These are phyloP conservation scores for Diutina ranongensis DNA, from an alignment of 1,139 yeast genomes.

Conservation along the genomic window DNA sequence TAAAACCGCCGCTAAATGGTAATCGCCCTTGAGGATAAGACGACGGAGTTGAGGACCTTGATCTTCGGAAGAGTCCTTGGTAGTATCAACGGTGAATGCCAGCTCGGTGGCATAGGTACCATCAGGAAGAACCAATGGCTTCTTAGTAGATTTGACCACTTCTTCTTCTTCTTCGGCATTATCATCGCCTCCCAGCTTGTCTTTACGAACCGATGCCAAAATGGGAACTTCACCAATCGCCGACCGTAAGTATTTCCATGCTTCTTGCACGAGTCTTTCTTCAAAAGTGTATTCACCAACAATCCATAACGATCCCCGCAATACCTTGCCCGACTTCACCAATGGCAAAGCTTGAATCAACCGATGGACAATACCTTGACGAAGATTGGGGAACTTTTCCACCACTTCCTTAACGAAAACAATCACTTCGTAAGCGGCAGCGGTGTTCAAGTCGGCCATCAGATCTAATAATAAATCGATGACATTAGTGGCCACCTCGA, in stretches of 20 bases:
- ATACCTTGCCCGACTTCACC: constrained; percentile 80
- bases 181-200: constrained; percentile 23
- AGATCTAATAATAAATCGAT: constrained; percentile 83
- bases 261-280: constrained; percentile 61
- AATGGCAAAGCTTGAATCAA: constrained; percentile 52
- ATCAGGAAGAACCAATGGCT: constrained; percentile 87
- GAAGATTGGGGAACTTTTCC: constrained; percentile 78
- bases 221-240: constrained; percentile 91
- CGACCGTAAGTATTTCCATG: constrained; percentile 81
- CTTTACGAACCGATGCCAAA: constrained; percentile 56
- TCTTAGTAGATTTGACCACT: constrained; percentile 23
- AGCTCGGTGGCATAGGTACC: constrained; percentile 98
- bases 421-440: constrained; percentile 85
- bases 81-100: constrained; percentile 50
- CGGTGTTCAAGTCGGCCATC: constrained; percentile 69
- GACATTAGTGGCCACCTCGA: constrained; percentile 85
- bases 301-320: constrained; percentile 92
- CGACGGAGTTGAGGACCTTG: constrained; percentile 69
- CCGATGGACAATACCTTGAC: constrained; percentile 54
- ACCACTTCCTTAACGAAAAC: constrained; percentile 87
- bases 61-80: constrained; percentile 21
- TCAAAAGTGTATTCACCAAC: constrained; percentile 82
- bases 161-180: constrained; percentile 17
- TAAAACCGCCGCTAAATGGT: constrained; percentile 80
- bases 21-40: constrained; percentile 77